These are phyloP conservation scores for Scenedesmus sp. DNA, from an alignment of 163 green algal species.

Conservation along the genomic window DNA sequence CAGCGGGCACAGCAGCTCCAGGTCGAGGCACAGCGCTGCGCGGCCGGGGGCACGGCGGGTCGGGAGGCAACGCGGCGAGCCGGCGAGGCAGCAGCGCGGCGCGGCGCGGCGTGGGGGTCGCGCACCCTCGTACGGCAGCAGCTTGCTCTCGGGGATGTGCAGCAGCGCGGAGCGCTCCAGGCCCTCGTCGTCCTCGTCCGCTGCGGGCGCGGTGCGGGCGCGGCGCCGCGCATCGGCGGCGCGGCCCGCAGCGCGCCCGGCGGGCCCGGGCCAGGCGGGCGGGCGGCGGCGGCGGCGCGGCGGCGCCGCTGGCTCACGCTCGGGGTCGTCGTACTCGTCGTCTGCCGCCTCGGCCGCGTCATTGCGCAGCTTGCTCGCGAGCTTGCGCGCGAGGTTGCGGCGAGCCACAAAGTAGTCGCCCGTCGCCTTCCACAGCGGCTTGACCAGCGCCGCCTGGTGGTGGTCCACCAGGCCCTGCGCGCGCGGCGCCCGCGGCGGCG, in stretches of 20 bases:
- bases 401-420: constrained; percentile 4
- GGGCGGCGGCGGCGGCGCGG: too few relatives aligned
- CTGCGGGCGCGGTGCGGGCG: too few relatives aligned
- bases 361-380: too few relatives aligned
- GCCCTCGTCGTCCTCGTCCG: constrained; percentile 8
- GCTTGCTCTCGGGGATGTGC: constrained; percentile 23
- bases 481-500: too few relatives aligned
- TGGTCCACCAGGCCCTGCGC: constrained; percentile 26
- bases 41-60: not conserved
- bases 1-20: constrained; percentile 29
- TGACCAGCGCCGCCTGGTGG: constrained; percentile 5
- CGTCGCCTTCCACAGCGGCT: constrained; percentile 4
- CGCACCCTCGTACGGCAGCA: constrained; percentile 11
- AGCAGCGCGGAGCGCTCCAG: constrained; percentile 19
- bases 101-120: not conserved
- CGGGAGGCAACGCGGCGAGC: not conserved
- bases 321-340: too few relatives aligned
- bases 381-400: constrained; percentile 3
- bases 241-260: too few relatives aligned
- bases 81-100: not conserved
- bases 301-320: too few relatives aligned
- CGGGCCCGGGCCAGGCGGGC: too few relatives aligned
- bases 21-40: constrained; percentile 27
- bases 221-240: too few relatives aligned
- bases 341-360: too few relatives aligned